Base-by-base conservation (phyloP, 805 yeast genomes). In the Yarrowia sp. region DNA sequence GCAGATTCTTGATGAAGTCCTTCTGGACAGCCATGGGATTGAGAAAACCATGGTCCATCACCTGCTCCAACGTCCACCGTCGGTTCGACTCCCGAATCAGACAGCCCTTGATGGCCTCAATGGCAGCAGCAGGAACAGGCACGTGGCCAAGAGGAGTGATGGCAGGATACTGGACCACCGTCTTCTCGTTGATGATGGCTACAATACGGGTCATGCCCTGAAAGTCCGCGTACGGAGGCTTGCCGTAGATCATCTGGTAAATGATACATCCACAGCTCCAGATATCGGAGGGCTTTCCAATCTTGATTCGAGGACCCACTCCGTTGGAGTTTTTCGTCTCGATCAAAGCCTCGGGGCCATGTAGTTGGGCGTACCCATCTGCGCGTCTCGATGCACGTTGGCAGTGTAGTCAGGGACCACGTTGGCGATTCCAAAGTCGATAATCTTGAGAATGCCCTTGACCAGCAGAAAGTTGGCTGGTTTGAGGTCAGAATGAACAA, bases 191-290 rank as follows among this genome's bases (percentile, higher is more conserved):
- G 83, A 89, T 89, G 40, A 91, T 93, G 1, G 97, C 97, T 72
- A 87, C 78, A 40, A 91, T 79, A 66, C 96, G 78, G 71, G 89
- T 90, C 66, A 88, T 84, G 0, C 96, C 95, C 59, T 85, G 83
- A 70, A 83, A 90, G 3, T 81, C 80, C 0, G 91, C 96, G 77
- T 90, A 92, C 1, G 99, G 99, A 1, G 98, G 93, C 67, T 82
- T 82, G 0, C 97, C 97, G 71, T 95, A 96, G 9, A 92, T 83
- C 96, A 95, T 91, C 74, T 95, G 98, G 75, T 92, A 93, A 0
- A 95, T 79, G 3, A 95, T 93, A 74, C 98, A 92, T 0, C 99
- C 99, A 76, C 97, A 89, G 21, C 98, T 92, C 99, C 99, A 95
- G 16, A 95, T 86, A 77, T 95, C 99, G 1, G 98, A 89, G 0